Evolutionary conservation across 140 eudicot species (phyloP), one percentile per base, ranked within the genome.

Genomic region (Senecio squalidus): DNA sequence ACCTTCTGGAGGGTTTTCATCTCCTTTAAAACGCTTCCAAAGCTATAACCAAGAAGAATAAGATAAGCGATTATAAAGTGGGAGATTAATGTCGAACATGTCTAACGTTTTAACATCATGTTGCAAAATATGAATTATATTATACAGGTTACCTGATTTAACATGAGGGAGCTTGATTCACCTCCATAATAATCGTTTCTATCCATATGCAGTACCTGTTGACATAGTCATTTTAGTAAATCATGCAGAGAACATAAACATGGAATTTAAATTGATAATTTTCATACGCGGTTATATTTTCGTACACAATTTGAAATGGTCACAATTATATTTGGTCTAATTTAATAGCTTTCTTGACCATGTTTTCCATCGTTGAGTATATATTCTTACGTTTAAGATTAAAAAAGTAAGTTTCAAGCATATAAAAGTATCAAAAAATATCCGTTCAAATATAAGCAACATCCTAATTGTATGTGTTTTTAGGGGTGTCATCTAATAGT

Each of bases 131-230:
- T 17, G 23, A 50, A 17, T 46, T 10, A 6, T 27, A 20, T 22
- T 46, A 27, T 16, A 41, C 43, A 34, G 4, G 16, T 38, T 71
- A 88, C 96, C 96, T 88, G 95, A 74, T 55, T 84, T 64, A 84
- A 73, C 71, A 57, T 69, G 62, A 84, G 90, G 33, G 96, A 88
- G 70, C 79, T 78, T 11, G 95, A 88, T 56, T 85, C 96, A 58
- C 96, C 96, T 69, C 96, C 94, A 65, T 88, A 88, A 68, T 88
- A 71, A 58, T 88, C 96, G 50, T 88, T 88, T 72, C 80, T 81
- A 62, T 88, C 96, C 94, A 88, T 88, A 71, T 88, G 96, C 50
- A 88, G 70, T 30, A 88, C 96, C 96, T 88, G 76, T 67, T 71
- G 20, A 57, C 48, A 61, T 71, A 39, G 36, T 31, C 20, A 30